Evolutionary conservation across 495 filamentous ascomycete species (phyloP).

Genomic region (Podospora pseudoanserina): DNA sequence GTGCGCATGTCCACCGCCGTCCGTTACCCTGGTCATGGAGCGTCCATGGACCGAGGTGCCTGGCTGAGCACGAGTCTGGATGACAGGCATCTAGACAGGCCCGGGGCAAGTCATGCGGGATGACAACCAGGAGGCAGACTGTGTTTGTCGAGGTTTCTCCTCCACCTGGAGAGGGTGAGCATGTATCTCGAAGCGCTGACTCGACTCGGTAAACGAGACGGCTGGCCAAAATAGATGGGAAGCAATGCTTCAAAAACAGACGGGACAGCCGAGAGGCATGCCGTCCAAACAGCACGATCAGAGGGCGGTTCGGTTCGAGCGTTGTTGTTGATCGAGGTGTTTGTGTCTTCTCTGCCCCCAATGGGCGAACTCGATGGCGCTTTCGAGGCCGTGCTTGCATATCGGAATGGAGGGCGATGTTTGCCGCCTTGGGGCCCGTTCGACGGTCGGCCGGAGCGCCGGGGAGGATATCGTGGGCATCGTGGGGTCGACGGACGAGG

Average conservation of each 20-base stretch:
- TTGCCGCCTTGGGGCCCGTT: slow-evolving; percentile 16
- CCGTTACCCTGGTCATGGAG: slow-evolving; percentile 17
- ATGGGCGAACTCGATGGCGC: background rate
- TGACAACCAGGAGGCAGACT: background rate
- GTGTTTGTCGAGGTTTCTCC: background rate
- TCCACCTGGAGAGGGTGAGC: background rate
- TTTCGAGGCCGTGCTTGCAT: background rate
- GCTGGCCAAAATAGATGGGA: slow-evolving; percentile 9
- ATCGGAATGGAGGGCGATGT: slow-evolving; percentile 8
- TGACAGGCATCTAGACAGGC: slow-evolving; percentile 12
- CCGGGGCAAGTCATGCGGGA: slow-evolving; percentile 31
- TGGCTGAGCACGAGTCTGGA: slow-evolving; percentile 28
- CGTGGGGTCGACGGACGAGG: slow-evolving; percentile 2
- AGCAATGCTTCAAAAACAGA: slow-evolving; percentile 1
- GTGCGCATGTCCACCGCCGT: slow-evolving; percentile 58
- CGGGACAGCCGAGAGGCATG: background rate
- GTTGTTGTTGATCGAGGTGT: background rate
- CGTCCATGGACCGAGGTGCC: slow-evolving; percentile 23
- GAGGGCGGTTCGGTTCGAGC: background rate
- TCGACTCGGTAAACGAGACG: background rate
- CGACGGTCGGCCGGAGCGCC: slow-evolving; percentile 1
- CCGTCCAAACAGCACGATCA: slow-evolving; percentile 8
- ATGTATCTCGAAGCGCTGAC: slow-evolving; percentile 2
- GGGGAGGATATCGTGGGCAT: background rate
- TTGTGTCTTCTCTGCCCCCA: background rate